phyloP scores from a whole-genome alignment of 371 early-diverging fungal species.

The Batkoa obscura region DNA sequence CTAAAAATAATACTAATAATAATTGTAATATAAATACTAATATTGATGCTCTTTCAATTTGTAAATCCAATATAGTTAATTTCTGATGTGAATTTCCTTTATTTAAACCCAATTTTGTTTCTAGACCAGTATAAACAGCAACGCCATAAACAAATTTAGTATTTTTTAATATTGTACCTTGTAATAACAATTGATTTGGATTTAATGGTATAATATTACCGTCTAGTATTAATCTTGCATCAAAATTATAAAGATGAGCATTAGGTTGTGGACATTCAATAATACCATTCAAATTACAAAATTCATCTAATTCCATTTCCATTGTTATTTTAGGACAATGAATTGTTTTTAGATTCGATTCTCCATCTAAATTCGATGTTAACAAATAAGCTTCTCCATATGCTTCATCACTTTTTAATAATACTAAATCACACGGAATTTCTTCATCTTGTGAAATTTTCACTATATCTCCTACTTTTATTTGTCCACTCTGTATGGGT shows the following conservation, averaged over 20 bases:
- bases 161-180: conserved; percentile 63
- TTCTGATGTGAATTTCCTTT: conserved; percentile 43
- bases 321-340: conserved; percentile 29
- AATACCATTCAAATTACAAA: conserved; percentile 22
- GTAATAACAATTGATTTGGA: conserved; percentile 22
- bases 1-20: conserved; percentile 19
- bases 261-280: conserved; percentile 19
- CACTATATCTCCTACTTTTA: conserved; percentile 63
- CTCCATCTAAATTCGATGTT: conserved; percentile 68
- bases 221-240: conserved; percentile 27
- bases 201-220: conserved; percentile 6
- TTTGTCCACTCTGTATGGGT: conserved; percentile 26
- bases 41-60: conserved; percentile 42
- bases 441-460: conserved; percentile 49
- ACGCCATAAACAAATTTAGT: conserved; percentile 52
- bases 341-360: conserved; percentile 59
- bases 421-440: conserved; percentile 51
- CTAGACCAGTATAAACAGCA: conserved; percentile 65
- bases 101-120: conserved; percentile 62
- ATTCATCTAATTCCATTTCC: conserved; percentile 20
- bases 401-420: conserved; percentile 36
- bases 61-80: conserved; percentile 35
- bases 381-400: conserved; percentile 50
- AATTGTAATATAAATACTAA: conserved; percentile 36
- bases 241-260: conserved; percentile 42